These are phyloP conservation scores for Capsicum rhomboideum DNA, from an alignment of 257 asterid genomes.

Conservation along the genomic window DNA sequence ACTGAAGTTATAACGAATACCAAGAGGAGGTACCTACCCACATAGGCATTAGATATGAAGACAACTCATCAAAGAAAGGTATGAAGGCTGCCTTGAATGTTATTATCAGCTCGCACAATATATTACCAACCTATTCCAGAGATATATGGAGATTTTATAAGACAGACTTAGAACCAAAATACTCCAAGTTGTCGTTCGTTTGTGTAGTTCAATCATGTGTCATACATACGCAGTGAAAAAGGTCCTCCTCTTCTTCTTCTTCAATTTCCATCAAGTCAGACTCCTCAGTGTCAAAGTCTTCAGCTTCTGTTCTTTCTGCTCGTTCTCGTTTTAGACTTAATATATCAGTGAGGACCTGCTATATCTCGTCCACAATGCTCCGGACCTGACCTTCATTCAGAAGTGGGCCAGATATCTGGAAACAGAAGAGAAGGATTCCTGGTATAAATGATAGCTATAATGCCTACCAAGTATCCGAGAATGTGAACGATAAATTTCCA, in stretches of 20 bases:
- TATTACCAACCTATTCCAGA: too few species aligned
- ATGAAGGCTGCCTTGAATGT: too few species aligned
- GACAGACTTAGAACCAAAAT: too few species aligned
- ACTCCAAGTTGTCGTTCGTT: too few species aligned
- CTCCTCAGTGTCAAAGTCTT: constrained; percentile 96
- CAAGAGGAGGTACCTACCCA: constrained; percentile 52
- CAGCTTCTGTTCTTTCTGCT: constrained; percentile 84
- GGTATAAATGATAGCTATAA: not conserved
- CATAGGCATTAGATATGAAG: constrained; percentile 87
- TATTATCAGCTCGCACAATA: too few species aligned
- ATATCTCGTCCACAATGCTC: too few species aligned
- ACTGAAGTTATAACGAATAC: too few species aligned
- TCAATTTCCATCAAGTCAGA: constrained; percentile 77
- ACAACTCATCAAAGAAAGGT: constrained; percentile 83
- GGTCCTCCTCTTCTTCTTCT: constrained; percentile 98
- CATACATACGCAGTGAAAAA: constrained; percentile 73
- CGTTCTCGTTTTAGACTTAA: constrained; percentile 78
- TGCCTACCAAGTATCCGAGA: not conserved
- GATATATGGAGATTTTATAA: too few species aligned
- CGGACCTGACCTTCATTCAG: too few species aligned
- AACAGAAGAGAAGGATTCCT: too few species aligned
- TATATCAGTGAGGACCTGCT: constrained; percentile 57
- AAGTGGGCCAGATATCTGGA: too few species aligned
- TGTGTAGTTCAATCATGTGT: not conserved
- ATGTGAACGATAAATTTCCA: too few species aligned